Base-by-base conservation (phyloP, 2,329 filamentous ascomycete genomes). In the Fusarium sp. region DNA sequence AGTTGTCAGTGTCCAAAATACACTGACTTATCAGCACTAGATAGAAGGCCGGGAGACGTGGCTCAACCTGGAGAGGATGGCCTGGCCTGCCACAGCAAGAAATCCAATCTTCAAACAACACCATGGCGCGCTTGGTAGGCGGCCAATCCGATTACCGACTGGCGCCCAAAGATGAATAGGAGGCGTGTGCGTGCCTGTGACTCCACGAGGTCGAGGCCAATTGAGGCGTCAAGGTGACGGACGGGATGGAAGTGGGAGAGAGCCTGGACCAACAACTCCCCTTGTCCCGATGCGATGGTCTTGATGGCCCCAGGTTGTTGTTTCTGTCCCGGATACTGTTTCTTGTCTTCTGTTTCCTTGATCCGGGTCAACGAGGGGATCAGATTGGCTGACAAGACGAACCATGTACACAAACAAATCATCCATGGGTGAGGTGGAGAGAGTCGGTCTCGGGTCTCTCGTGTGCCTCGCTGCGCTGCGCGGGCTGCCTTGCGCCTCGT, bases 381-480 rank as follows among this genome's bases (percentile, higher is more conserved):
- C 20, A 49, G 65, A 72, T 72, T 72, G 69, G 69, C 49, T 24
- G 44, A 66, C 51, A 38, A 62, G 29, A 44, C 20, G 38, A 51
- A 46, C 42, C n/a, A 49, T 66, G 46, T 49, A 60, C 44, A 65
- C 17, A 72, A 63, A 67, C 35, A 49, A 55, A 46, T 35, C 27
- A 27, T 24, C 42, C 42, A 17, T 46, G 22, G 22, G 56, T 40
- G 17, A 33, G 44, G 59, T 62, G 59, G 59, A 62, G 38, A 49
- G 44, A 61, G 53, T 40, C 68, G 55, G 57, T 67, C 46, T 60
- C 38, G 33, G 31, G 31, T 33, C 36, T 68, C 63, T 61, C 36
- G 53, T 27, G 35, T 57, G 55, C 4, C 31, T 35, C 20, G 8
- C 51, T 73, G 65, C 24, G 24, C 46, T 51, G 63, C 64, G 67